Percentiles rank a stretch among this genome's conserved stretches.
These are phyloP conservation scores for Hymenoscyphus albidus DNA, from an alignment of 2,329 filamentous ascomycete genomes.

Conservation along the genomic window DNA sequence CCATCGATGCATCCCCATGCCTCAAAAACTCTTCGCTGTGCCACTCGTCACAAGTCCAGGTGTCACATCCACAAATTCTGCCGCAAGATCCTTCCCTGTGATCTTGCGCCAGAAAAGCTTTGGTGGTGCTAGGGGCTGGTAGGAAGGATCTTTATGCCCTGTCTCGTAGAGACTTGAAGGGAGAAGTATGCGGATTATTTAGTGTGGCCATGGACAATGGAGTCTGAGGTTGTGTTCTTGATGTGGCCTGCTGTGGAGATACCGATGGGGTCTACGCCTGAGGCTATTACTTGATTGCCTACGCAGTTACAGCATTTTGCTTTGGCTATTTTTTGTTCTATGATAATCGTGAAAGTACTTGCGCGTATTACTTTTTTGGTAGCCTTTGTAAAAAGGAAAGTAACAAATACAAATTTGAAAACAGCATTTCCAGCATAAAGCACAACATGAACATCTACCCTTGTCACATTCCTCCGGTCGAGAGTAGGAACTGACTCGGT, in stretches of 20 bases:
- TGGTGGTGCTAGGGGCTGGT: conserved; percentile 49
- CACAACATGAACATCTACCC: too few relatives aligned
- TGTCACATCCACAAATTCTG: conserved; percentile 47
- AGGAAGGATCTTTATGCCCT: conserved; percentile 50
- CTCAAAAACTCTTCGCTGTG: conserved; percentile 24
- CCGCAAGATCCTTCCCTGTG: conserved; percentile 46
- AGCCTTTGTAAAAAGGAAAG: too few relatives aligned
- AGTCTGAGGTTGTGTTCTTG: conserved; percentile 62
- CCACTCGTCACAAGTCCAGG: conserved; percentile 25
- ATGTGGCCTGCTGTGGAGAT: conserved; percentile 62
- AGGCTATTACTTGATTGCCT: conserved; percentile 66
- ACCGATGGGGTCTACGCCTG: conserved; percentile 50
- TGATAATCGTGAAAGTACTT: conserved; percentile 29
- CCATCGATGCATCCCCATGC: conserved; percentile 37
- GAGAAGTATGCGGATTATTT: conserved; percentile 70
- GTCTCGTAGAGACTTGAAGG: conserved; percentile 63
- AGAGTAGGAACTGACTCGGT: too few relatives aligned
- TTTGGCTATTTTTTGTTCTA: conserved; percentile 37
- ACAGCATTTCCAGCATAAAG: conserved; percentile 53
- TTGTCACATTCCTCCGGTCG: too few relatives aligned
- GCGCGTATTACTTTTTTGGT: too few relatives aligned
- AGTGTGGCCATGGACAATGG: conserved; percentile 63
- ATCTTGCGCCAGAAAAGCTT: conserved; percentile 50
- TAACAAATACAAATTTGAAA: conserved; percentile 36
- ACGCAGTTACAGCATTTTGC: conserved; percentile 60